Base-by-base conservation (phyloP, 1,284 basidiomycete genomes). In the Ustilago tritici region DNA sequence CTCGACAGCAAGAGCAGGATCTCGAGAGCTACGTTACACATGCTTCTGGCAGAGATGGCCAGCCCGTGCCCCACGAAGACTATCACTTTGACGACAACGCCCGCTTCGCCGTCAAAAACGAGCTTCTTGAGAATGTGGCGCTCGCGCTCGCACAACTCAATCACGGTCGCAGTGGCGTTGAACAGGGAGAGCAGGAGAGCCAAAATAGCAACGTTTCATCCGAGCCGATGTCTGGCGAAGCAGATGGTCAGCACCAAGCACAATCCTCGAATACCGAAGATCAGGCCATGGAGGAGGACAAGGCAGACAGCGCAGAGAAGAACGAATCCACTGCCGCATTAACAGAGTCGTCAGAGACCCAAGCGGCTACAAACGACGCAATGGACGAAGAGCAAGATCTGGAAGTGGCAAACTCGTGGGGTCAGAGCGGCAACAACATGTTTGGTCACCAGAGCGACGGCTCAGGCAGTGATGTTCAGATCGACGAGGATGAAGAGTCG, bases 401-500 rank as follows among this genome's bases (percentile, higher is more conserved):
- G 43, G 50, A 35, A 50, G 56, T 58, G n/a, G 43, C 59, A 5
- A 55, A 35, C 15, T 32, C 62, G 12, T 80, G 78, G 78, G 67
- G 60, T n/a, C 64, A 65, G 52, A 59, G 50, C 6, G 49, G 23
- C 19, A 68, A 63, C 14, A 66, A 53, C 43, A 62, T 77, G 55
- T 80, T 75, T 38, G 72, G 59, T 35, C 49, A 64, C 34, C 62
- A 67, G 52, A 78, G 75, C 71, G 56, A 67, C n/a, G 69, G 67
- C 23, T 65, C 62, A 31, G 62, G 50, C 8, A 76, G 72, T 58
- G 75, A 78, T 10, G 71, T 61, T 54, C 69, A 65, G 56, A 63
- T 50, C 52, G 67, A 56, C 40, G 62, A 78, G 28, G 83, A 86
- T 31, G 88, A 89, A 56, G 94, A 96, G 84, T 93, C 93, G 14